A percentile compares a stretch with the other conserved stretches of the same genome.
Conservation (phyloP, 306 rosid species). For the Gleditsia sinensis region DNA sequence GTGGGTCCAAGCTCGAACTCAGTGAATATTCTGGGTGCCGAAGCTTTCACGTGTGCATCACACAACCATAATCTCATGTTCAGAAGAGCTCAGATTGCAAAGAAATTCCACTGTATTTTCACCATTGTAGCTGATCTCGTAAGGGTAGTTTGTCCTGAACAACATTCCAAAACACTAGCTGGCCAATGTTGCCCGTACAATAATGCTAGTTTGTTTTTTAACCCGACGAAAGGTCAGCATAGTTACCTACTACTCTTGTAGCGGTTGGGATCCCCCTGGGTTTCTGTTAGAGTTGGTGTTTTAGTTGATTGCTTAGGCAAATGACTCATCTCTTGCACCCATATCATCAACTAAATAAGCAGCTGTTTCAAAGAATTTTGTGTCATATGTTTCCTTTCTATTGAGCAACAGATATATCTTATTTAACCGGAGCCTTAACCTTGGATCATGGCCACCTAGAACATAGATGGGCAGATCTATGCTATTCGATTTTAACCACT, state of each 20-base stretch:
- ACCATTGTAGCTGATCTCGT: constrained; percentile 41
- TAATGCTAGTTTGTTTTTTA: constrained; percentile 39
- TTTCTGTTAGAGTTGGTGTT: constrained; percentile 2
- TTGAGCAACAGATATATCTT: background rate
- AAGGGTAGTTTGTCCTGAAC: constrained; percentile 54
- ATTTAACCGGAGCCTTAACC: background rate
- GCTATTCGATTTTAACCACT: background rate
- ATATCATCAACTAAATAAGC: background rate
- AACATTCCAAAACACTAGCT: constrained; percentile 58
- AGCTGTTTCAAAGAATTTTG: background rate
- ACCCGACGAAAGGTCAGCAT: constrained; percentile 32
- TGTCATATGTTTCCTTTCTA: background rate
- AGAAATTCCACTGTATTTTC: constrained; percentile 35
- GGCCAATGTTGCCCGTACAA: constrained; percentile 58
- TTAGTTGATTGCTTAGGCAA: background rate
- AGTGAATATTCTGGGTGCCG: constrained; percentile 39
- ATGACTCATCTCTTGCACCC: background rate
- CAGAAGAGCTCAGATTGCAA: constrained; percentile 34
- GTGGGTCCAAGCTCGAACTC: constrained; percentile 53
- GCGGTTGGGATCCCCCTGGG: constrained; percentile 8
- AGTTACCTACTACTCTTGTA: constrained; percentile 25
- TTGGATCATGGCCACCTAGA: constrained; percentile 17
- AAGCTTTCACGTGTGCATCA: constrained; percentile 49
- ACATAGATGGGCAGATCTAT: background rate
- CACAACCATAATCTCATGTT: constrained; percentile 32